phyloP scores from a whole-genome alignment of 2,329 filamentous ascomycete genomes.

The Thelonectria blattea region DNA sequence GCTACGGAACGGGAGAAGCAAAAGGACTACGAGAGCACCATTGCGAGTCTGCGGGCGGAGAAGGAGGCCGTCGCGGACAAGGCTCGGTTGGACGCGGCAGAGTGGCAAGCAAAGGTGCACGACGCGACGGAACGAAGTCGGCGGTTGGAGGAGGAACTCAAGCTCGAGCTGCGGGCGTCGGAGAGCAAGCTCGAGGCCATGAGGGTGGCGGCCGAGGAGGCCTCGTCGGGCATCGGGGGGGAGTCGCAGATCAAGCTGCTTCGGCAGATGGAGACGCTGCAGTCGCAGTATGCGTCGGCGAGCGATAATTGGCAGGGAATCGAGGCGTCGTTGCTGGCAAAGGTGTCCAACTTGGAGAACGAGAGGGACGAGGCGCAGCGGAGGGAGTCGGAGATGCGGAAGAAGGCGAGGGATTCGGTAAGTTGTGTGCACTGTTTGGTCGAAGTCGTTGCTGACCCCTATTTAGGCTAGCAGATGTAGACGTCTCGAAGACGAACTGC shows the following conservation, averaged over 20 bases:
- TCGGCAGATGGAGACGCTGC: constrained; percentile 91
- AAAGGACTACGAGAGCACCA: constrained; percentile 61
- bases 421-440: constrained; percentile 41
- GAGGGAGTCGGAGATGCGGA: constrained; percentile 85
- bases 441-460: constrained; percentile 24
- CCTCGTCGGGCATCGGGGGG: constrained; percentile 78
- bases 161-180: constrained; percentile 75
- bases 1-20: constrained; percentile 67
- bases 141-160: constrained; percentile 76
- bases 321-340: constrained; percentile 81
- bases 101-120: constrained; percentile 75
- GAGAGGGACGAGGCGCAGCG: constrained; percentile 86
- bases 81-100: constrained; percentile 69
- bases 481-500: constrained; percentile 81
- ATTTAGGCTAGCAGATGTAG: constrained; percentile 66
- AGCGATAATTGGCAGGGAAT: constrained; percentile 98
- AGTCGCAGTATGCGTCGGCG: constrained; percentile 92
- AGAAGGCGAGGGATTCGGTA: constrained; percentile 87
- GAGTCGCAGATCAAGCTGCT: constrained; percentile 89
- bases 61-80: constrained; percentile 77
- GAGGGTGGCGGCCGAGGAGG: constrained; percentile 85
- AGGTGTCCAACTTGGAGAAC: constrained; percentile 80
- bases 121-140: constrained; percentile 74
- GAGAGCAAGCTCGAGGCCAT: constrained; percentile 92
- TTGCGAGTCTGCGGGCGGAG: constrained; percentile 75